Evolutionary conservation across 164 flowering plant species (phyloP).

Genomic region (Saururus chinensis): DNA sequence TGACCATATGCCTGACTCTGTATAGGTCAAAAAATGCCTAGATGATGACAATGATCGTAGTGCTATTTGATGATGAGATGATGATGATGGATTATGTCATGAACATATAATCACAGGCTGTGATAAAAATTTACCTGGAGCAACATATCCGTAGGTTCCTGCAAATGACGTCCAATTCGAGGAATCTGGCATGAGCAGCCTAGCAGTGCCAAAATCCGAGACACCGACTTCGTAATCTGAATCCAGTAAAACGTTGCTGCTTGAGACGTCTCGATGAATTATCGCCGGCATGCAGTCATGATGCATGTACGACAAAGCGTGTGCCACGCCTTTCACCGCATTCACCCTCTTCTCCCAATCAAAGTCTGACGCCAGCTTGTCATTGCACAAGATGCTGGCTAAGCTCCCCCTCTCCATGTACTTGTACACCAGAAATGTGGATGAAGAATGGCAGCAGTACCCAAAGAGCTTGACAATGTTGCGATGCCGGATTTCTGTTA

Average conservation of each 20-base stretch:
- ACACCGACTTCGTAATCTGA: constrained; percentile 32
- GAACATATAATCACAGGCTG: background rate
- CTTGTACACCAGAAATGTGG: constrained; percentile 49
- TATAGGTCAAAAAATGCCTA: too few relatives aligned
- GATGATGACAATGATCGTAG: too few relatives aligned
- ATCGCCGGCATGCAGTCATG: constrained; percentile 53
- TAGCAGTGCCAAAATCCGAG: constrained; percentile 64
- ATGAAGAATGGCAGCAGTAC: constrained; percentile 29
- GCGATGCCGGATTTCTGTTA: constrained; percentile 49
- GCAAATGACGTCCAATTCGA: constrained; percentile 47
- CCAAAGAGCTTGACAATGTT: constrained; percentile 60
- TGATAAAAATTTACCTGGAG: constrained; percentile 45
- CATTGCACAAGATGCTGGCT: constrained; percentile 24
- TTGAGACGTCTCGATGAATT: constrained; percentile 50
- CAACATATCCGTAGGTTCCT: constrained; percentile 65
- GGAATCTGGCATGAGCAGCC: constrained; percentile 29
- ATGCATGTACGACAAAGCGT: constrained; percentile 65
- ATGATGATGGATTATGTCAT: background rate
- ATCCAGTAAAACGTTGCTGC: constrained; percentile 47
- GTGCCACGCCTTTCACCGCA: constrained; percentile 48
- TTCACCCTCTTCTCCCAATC: constrained; percentile 41
- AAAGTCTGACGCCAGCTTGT: constrained; percentile 14
- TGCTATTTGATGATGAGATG: background rate
- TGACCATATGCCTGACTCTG: too few relatives aligned
- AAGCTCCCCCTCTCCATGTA: constrained; percentile 50